A percentile compares a stretch with the other conserved stretches of the same genome.
Evolutionary conservation across 1,284 basidiomycete species (phyloP).

Genomic region (Cutaneotrichosporon sp.): DNA sequence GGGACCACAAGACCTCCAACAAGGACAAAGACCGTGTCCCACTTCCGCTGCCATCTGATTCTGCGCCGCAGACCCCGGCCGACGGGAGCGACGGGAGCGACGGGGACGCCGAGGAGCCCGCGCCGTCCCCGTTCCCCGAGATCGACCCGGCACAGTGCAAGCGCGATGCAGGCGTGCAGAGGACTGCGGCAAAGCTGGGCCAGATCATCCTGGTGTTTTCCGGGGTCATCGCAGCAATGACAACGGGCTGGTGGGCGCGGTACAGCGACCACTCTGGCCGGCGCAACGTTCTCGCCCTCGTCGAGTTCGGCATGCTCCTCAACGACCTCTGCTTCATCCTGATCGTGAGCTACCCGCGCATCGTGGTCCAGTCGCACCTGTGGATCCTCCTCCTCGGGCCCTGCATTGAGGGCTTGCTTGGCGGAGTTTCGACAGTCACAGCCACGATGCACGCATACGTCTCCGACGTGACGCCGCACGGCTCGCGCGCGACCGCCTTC

Average conservation of each 20-base stretch:
- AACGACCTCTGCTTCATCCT: slow-evolving; percentile 74
- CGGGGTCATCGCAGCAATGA: slow-evolving; percentile 75
- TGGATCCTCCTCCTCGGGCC: slow-evolving; percentile 77
- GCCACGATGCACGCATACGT: slow-evolving; percentile 73
- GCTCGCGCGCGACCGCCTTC: slow-evolving; percentile 74
- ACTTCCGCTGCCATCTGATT: not conserved
- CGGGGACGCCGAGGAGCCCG: not conserved
- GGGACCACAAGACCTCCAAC: not conserved
- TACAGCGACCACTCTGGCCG: slow-evolving; percentile 74
- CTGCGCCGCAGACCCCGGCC: not conserved
- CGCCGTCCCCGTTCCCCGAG: slow-evolving; percentile 26
- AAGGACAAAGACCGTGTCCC: not conserved
- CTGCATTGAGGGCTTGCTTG: slow-evolving; percentile 72
- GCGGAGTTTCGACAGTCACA: slow-evolving; percentile 76
- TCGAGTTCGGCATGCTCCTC: slow-evolving; percentile 66
- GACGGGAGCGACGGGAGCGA: not conserved
- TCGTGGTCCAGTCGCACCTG: slow-evolving; percentile 56
- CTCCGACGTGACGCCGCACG: slow-evolving; percentile 77
- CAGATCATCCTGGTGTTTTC: slow-evolving; percentile 67
- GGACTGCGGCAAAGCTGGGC: slow-evolving; percentile 62
- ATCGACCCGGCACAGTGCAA: slow-evolving; percentile 55
- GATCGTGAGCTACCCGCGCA: slow-evolving; percentile 64
- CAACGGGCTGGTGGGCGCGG: slow-evolving; percentile 82
- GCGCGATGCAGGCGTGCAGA: slow-evolving; percentile 66
- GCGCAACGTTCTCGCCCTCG: slow-evolving; percentile 64